Conservation (phyloP, 345 rosid species). For the Clarkia xantiana region DNA sequence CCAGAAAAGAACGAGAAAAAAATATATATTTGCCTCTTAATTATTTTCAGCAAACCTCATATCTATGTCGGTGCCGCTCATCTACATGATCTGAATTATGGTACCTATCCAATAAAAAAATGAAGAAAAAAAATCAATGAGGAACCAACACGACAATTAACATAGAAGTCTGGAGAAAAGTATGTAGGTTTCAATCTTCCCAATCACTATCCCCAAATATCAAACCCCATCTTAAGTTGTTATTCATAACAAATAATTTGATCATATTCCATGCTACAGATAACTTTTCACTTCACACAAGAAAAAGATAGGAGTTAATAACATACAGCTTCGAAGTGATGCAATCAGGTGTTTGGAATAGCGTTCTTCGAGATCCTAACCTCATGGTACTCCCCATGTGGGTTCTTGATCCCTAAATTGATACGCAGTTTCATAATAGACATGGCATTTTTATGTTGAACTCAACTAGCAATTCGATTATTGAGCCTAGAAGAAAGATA, state of each 20-base stretch:
- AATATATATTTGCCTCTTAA: not conserved
- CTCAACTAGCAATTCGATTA: too few species aligned
- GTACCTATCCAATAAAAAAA: slow-evolving; percentile 32
- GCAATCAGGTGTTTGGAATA: slow-evolving; percentile 53
- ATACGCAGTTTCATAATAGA: not conserved
- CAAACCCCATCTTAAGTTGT: too few species aligned
- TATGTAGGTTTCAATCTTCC: too few species aligned
- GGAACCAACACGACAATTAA: too few species aligned
- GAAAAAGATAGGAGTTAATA: slow-evolving; percentile 5
- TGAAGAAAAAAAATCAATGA: not conserved
- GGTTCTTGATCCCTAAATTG: slow-evolving; percentile 74
- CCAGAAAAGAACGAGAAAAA: not conserved
- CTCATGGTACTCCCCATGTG: slow-evolving; percentile 99
- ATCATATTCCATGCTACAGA: too few species aligned
- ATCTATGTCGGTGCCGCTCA: slow-evolving; percentile 90
- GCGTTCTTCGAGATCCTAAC: slow-evolving; percentile 79
- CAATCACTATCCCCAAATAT: too few species aligned
- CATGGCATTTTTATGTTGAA: too few species aligned
- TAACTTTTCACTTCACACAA: not conserved
- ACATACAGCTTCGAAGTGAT: slow-evolving; percentile 73
- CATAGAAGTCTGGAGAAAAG: too few species aligned
- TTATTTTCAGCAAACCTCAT: slow-evolving; percentile 43
- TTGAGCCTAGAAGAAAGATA: slow-evolving; percentile 10
- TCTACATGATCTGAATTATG: slow-evolving; percentile 42
- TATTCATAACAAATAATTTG: too few species aligned